Evolutionary conservation across 805 yeast species (phyloP), one percentile per base, ranked within the genome.

Genomic region (Ogataea populi-albae): DNA sequence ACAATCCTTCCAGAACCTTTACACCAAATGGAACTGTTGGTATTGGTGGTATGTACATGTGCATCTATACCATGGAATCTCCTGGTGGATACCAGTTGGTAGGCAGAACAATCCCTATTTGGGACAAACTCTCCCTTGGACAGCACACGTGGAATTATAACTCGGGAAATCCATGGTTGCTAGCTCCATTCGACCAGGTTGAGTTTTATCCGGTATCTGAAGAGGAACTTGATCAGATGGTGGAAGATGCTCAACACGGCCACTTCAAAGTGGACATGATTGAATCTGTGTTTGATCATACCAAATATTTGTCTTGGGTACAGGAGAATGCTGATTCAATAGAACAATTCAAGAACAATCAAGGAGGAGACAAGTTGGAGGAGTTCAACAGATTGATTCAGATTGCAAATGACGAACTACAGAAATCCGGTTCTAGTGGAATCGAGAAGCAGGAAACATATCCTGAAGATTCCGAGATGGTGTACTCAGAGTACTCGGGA

Each of bases 31-130:
- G 98, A 49, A 85, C 93, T 23, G 98, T 91, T 43, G 98, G 98
- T 55, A 81, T 93, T 58, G 98, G 98, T 45, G 98, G 98, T 51
- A 87, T 84, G 86, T 93, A 88, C 73, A 89, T 91, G 98, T 91
- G 98, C 68, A 89, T 91, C 51, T 91, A 91, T 64, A 87, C 98
- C 21, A 89, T 91, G 91, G 94, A 87, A 49, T 87, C 96, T 17
- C 98, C 98, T 31, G 98, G 98, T 65, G 98, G 98, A 21, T 91
- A 91, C 65, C 98, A 91, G 66, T 73, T 91, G 50, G 91, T 88
- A 44, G 98, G 98, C 38, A 78, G 98, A 57, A 91, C 98, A 8
- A 80, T 93, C 47, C 98, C 98, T 36, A 89, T 91, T 51, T 91
- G 98, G 98, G 98, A 91, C 61, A 89, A 87, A 66, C 73, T 91